Percentiles rank a stretch among this genome's conserved stretches.
Conservation (phyloP, 208 protist genomes). For the Acanthamoeba healyi region DNA sequence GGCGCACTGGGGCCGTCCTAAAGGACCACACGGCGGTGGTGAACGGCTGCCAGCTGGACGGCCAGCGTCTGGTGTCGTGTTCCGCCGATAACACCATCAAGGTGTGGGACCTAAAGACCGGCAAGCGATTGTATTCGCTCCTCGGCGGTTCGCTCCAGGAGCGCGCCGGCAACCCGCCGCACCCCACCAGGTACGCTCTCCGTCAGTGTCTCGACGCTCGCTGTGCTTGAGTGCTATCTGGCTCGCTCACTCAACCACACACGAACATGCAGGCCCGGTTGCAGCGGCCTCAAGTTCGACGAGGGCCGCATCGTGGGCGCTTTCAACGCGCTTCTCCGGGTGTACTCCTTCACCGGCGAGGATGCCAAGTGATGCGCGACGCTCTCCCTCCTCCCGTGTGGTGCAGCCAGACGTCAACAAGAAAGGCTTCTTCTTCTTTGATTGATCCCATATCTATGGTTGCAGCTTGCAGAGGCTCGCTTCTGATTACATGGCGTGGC, state of each 20-base stretch:
- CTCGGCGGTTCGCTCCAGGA: slow-evolving; percentile 69
- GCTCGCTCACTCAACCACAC: not conserved
- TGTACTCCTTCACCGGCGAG: slow-evolving; percentile 73
- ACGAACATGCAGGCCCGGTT: not conserved
- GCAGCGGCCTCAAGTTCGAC: slow-evolving; percentile 69
- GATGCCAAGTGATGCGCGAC: slow-evolving; percentile 14
- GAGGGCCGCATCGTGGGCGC: slow-evolving; percentile 70
- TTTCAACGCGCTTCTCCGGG: slow-evolving; percentile 50
- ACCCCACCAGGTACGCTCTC: slow-evolving; percentile 12
- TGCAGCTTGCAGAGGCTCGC: no score
- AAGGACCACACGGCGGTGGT: slow-evolving; percentile 58
- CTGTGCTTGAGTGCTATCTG: not conserved
- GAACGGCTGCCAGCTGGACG: slow-evolving; percentile 53
- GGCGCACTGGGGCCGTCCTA: not conserved
- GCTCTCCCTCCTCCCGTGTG: not conserved
- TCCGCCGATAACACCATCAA: slow-evolving; percentile 75
- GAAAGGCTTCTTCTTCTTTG: no score
- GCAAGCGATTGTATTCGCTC: slow-evolving; percentile 55
- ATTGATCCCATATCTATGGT: no score
- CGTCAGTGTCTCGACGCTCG: not conserved
- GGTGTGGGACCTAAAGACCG: slow-evolving; percentile 72
- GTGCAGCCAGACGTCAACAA: no score
- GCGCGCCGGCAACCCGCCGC: slow-evolving; percentile 53
- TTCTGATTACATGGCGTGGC: no score
- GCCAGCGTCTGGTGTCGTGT: slow-evolving; percentile 24